Evolutionary conservation across 768 basidiomycete species (phyloP).

Genomic region (Rhodotorula sphaerocarpa): DNA sequence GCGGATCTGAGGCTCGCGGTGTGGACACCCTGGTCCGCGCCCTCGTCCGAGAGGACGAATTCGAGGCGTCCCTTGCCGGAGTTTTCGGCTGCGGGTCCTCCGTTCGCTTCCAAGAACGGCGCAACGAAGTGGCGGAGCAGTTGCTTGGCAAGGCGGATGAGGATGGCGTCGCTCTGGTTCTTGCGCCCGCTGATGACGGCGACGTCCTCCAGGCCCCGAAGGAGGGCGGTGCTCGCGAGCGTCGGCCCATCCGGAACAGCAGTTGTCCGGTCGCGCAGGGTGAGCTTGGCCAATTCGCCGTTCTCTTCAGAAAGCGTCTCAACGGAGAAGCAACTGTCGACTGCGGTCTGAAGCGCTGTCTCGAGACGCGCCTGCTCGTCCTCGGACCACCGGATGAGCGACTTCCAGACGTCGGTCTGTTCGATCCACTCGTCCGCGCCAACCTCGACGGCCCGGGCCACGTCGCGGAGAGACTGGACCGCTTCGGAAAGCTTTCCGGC

Average conservation of each 20-base stretch:
- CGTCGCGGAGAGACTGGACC: neutral
- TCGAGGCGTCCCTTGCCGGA: neutral
- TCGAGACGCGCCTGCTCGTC: slow-evolving; percentile 27
- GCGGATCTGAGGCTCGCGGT: neutral
- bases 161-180: slow-evolving; percentile 3
- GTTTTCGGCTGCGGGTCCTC: neutral
- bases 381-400: slow-evolving; percentile 17
- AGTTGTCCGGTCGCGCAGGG: neutral
- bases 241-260: slow-evolving; percentile 8
- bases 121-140: slow-evolving; percentile 25
- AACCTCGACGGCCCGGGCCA: slow-evolving; percentile 8
- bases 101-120: slow-evolving; percentile 26
- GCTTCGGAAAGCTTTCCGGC: slow-evolving; percentile 16
- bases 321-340: slow-evolving; percentile 28
- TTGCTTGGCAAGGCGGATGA: slow-evolving; percentile 23
- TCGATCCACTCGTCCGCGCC: slow-evolving; percentile 29
- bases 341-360: slow-evolving; percentile 4
- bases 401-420: slow-evolving; percentile 15
- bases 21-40: neutral
- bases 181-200: neutral
- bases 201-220: slow-evolving; percentile 19
- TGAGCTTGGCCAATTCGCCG: neutral
- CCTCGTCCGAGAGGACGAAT: slow-evolving; percentile 2
- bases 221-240: neutral
- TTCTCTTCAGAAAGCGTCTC: neutral